Conservation (phyloP, 192 early-diverging fungal species). For the Coemansia sp. region DNA sequence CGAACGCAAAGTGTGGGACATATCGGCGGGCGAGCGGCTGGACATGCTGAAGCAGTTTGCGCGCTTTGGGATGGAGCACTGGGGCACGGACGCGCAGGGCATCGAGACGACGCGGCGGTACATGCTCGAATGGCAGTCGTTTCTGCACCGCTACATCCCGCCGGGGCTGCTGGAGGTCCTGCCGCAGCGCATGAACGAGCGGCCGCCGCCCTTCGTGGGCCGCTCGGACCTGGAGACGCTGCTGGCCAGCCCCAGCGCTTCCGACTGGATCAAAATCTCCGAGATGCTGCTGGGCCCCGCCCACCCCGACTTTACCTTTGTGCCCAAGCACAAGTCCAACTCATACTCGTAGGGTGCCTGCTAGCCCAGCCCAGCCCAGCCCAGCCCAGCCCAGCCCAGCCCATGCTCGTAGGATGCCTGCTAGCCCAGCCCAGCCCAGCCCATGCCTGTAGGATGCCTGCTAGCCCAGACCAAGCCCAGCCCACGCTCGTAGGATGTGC, state of each 20-base stretch:
- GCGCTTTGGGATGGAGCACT: conserved; percentile 88
- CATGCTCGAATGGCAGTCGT: conserved; percentile 78
- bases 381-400: too few relatives aligned
- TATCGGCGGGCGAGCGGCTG: conserved; percentile 82
- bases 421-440: too few relatives aligned
- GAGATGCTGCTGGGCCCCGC: conserved; percentile 90
- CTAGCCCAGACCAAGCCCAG: too few relatives aligned
- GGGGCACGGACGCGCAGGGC: conserved; percentile 88
- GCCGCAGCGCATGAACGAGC: conserved; percentile 89
- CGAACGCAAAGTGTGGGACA: conserved; percentile 84
- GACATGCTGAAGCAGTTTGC: conserved; percentile 84
- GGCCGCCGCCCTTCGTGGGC: conserved; percentile 81
- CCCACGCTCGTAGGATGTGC: too few relatives aligned
- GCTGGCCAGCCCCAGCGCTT: conserved; percentile 74
- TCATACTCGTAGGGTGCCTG: conserved; percentile 56
- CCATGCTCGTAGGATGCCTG: too few relatives aligned
- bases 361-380: too few relatives aligned
- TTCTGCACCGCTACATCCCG: conserved; percentile 79
- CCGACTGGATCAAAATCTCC: conserved; percentile 91
- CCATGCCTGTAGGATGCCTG: too few relatives aligned
- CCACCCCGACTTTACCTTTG: conserved; percentile 80
- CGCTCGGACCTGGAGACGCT: conserved; percentile 92
- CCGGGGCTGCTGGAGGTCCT: conserved; percentile 88
- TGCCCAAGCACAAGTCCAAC: conserved; percentile 94
- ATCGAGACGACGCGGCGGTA: conserved; percentile 80